Conservation (phyloP, 257 asterid species). For the Solanum appendiculatum region DNA sequence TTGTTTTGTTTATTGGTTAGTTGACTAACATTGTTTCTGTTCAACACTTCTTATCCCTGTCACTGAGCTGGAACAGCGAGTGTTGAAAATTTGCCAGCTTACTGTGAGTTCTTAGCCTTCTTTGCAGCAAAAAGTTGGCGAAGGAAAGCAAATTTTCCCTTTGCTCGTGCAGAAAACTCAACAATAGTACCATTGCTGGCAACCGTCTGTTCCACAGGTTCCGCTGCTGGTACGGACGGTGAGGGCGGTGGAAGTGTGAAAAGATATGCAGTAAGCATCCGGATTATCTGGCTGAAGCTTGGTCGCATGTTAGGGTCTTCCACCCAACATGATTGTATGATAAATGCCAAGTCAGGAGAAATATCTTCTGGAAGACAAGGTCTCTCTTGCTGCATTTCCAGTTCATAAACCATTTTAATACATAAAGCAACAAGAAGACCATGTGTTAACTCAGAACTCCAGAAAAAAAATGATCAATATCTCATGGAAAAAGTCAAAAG, state of each 20-base stretch:
- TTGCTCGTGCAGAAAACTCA: conserved; percentile 73
- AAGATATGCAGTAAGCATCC: conserved; percentile 74
- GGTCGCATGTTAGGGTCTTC: conserved; percentile 96
- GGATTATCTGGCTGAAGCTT: conserved; percentile 74
- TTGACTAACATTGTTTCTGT: not conserved
- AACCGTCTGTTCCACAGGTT: conserved; percentile 28
- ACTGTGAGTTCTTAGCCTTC: conserved; percentile 64
- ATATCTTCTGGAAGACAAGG: conserved; percentile 61
- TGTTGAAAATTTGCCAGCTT: conserved; percentile 4
- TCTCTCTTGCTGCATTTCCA: conserved; percentile 81
- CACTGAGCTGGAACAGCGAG: not conserved
- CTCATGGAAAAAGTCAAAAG: not conserved
- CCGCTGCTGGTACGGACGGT: conserved; percentile 26
- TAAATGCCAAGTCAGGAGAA: conserved; percentile 59
- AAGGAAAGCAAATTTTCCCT: conserved; percentile 74
- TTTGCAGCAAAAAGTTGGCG: conserved; percentile 88
- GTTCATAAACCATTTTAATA: not conserved
- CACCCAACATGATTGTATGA: conserved; percentile 94
- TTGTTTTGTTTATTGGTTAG: conserved; percentile 1
- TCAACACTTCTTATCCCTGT: conserved; percentile 1
- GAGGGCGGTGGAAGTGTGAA: conserved; percentile 40
- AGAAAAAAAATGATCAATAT: not conserved
- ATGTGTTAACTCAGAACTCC: not conserved
- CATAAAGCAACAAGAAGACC: not conserved
- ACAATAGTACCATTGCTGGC: conserved; percentile 46